Evolutionary conservation across 257 asterid genomes (phyloP).

Genomic region (Perilla frutescens): DNA sequence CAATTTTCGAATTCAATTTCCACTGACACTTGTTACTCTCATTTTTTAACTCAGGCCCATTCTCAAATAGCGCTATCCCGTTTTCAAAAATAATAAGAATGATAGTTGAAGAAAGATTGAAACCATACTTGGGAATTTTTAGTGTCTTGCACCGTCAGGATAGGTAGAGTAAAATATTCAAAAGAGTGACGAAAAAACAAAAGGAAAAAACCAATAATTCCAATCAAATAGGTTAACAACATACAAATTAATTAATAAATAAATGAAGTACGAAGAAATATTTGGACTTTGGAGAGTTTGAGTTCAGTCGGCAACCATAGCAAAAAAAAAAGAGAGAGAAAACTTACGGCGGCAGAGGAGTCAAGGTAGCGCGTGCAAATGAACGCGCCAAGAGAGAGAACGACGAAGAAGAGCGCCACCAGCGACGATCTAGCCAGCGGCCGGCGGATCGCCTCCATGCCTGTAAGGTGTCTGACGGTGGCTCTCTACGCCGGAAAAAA

Average conservation of each 20-base stretch:
- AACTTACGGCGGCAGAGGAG: slow-evolving; percentile 63
- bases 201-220: not conserved
- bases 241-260: not conserved
- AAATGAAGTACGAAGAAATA: not conserved
- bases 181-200: not conserved
- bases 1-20: too few relatives aligned
- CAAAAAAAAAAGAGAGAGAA: not conserved
- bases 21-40: too few relatives aligned
- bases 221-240: not conserved
- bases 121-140: not conserved
- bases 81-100: too few relatives aligned
- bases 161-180: not conserved
- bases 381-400: slow-evolving; percentile 70
- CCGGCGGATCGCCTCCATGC: slow-evolving; percentile 59
- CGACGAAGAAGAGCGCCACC: slow-evolving; percentile 44
- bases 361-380: slow-evolving; percentile 73
- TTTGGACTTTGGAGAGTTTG: slow-evolving; percentile 35
- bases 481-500: not conserved
- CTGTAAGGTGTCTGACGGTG: slow-evolving; percentile 18
- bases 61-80: too few relatives aligned
- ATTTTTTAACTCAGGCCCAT: too few relatives aligned
- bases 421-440: slow-evolving; percentile 59
- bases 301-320: slow-evolving; percentile 16
- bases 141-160: slow-evolving; percentile 2
- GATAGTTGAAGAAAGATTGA: too few relatives aligned